A percentile compares a stretch with the other conserved stretches of the same genome.
These are phyloP conservation scores for Magnolia changhungtana DNA, from an alignment of 164 flowering plant genomes.

Conservation along the genomic window DNA sequence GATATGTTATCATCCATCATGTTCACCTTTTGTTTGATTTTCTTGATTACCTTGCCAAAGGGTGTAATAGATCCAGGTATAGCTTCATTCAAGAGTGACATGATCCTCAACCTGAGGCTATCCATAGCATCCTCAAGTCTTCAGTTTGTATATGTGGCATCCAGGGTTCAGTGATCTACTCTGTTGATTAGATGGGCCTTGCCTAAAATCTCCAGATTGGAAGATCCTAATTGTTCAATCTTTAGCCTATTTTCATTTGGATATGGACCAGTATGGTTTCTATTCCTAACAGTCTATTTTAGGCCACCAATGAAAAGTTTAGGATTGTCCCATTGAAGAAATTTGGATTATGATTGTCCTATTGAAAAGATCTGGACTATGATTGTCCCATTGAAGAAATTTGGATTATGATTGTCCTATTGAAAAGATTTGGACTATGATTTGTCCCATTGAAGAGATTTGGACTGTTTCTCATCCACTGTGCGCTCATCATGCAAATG, in stretches of 20 bases:
- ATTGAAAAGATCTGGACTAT: too few relatives aligned
- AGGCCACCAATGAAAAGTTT: background rate
- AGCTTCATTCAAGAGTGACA: background rate
- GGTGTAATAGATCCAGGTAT: constrained; percentile 38
- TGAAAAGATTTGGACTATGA: too few relatives aligned
- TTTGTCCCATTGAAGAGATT: too few relatives aligned
- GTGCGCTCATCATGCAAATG: background rate
- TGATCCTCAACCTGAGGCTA: background rate
- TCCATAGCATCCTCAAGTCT: background rate
- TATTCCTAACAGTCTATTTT: too few relatives aligned
- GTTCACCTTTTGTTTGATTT: constrained; percentile 33
- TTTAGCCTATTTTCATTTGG: too few relatives aligned
- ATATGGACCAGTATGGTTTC: background rate
- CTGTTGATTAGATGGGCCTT: background rate
- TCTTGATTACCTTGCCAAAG: constrained; percentile 35
- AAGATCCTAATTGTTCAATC: background rate
- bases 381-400: too few relatives aligned
- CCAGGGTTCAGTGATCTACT: background rate
- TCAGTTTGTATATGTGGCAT: background rate
- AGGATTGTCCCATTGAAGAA: background rate
- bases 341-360: too few relatives aligned
- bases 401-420: too few relatives aligned
- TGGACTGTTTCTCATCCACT: background rate
- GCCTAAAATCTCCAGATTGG: background rate
- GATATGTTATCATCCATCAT: constrained; percentile 30